phyloP scores from a whole-genome alignment of 1,284 basidiomycete species.

The Irpex lacteus region DNA sequence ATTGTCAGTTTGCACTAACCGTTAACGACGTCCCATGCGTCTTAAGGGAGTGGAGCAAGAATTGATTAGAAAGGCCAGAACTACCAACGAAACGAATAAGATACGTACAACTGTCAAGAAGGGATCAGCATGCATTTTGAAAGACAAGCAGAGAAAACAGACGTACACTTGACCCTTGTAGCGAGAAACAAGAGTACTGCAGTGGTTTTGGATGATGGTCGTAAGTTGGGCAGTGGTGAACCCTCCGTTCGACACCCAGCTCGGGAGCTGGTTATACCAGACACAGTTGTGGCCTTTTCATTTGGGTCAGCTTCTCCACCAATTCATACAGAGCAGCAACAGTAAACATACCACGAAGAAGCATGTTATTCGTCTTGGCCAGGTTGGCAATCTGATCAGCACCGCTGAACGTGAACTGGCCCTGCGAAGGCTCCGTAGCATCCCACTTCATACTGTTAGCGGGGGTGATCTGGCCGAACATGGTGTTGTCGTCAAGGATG shows the following conservation, averaged over 20 bases:
- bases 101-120: conserved; percentile 22
- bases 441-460: conserved; percentile 62
- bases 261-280: conserved; percentile 54
- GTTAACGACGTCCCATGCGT: conserved; percentile 39
- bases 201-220: conserved; percentile 44
- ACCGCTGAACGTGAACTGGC: conserved; percentile 43
- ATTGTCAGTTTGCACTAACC: conserved; percentile 18
- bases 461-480: conserved; percentile 51
- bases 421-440: conserved; percentile 49
- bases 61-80: neutral
- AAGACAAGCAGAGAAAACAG: too few relatives aligned
- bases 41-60: neutral
- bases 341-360: conserved; percentile 22
- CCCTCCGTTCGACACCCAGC: conserved; percentile 45
- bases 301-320: neutral
- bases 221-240: conserved; percentile 42
- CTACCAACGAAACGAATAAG: neutral
- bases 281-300: conserved; percentile 44
- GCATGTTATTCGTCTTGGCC: conserved; percentile 42
- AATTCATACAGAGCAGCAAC: neutral
- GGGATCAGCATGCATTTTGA: neutral
- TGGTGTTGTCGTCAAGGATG: conserved; percentile 38
- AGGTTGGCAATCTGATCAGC: conserved; percentile 46
- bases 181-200: conserved; percentile 43
- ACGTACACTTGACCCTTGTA: conserved; percentile 50